Evolutionary conservation across 768 basidiomycete species (phyloP), one percentile per base, ranked within the genome.

Genomic region (Serendipita vermifera): DNA sequence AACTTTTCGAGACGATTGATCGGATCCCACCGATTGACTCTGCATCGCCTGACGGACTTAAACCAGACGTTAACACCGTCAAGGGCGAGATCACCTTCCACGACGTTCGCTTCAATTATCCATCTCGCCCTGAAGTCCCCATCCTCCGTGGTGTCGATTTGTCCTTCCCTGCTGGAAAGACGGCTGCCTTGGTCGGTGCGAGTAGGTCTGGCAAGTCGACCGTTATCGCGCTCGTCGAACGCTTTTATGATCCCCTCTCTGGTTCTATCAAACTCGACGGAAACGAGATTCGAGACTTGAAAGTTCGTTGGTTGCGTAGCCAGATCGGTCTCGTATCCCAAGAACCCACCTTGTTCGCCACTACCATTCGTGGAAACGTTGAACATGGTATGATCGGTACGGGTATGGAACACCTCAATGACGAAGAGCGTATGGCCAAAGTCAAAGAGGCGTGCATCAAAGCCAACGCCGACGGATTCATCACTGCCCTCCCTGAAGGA

Each of bases 291-390:
- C 82, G 76, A 66, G 74, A 81, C 4, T 74, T 93, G 46, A 92
- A 92, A 63, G 64, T 92, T 57, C 84, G 79, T 60, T 93, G 89
- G 90, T 68, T 93, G 41, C 81, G 90, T 36, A 78, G 79, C 7
- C 87, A 91, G 66, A 87, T 93, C 46, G 89, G 89, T 54, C 77
- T 93, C 0, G 90, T 93, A 1, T 85, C 84, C 0, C 89, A 93
- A 66, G 90, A 93, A 66, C 90, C 90, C 1, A 82, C 78, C 0
- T 74, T 93, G 1, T 93, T 92, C 67, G 85, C 85, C 3, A 89
- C 87, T 1, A 82, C 87, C 0, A 87, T 93, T 67, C 77, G 72
- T 62, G 80, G 76, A 39, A 92, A 93, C 60, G 85, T 93, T 57
- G 83, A 81, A 2, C 85, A 90, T 60, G 90, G 90, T 62, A 75